Base-by-base conservation (phyloP, 2,329 filamentous ascomycete genomes). In the Colletotrichum liriopes region DNA sequence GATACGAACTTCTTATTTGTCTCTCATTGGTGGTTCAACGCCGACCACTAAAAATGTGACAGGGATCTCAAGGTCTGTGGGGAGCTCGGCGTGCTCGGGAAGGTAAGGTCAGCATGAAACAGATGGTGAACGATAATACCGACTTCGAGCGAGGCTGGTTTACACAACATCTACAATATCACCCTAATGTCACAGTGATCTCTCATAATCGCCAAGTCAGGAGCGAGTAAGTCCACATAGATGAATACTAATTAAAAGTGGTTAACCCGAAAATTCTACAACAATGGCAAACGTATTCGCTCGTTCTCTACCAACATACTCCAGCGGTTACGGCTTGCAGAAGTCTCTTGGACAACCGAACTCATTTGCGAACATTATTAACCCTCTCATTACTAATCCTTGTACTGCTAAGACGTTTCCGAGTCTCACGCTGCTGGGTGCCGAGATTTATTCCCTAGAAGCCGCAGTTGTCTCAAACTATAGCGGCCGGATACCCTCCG, bases 401-500 rank as follows among this genome's bases (percentile, higher is more conserved):
- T 64, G 61, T 12, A 23, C 12, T 54, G 23, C 35, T 2, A 16
- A 49, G 11, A 16, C 47, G 3, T 64, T 65, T 43, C n/a, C 23
- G 23, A 43, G 11, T 7, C 26, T 49, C 7, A 37, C 39, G 7
- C 39, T 65, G 16, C 62, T 37, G 18, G 67, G 67, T 11, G 62
- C 67, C 1, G 62, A 71, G 5, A 18, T 66, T 9, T 55, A 45
- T 35, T 39, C 47, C 9, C n/a, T 71, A 11, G 20, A 43, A n/a
- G 67, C 67, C 14, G 14, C 39, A 6, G 14, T 45, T 6, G 47
- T 71, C 6, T 18, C 51, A 16, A 60, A 71, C 49, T 66, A 61
- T 55, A 71, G 29, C 51, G 49, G n/a, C 9, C 23, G 7, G 35
- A 23, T 64, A 5, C 61, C 61, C 16, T 37, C 61, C 8, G 61